These are phyloP conservation scores for Trypanosomatidae sp. DNA, from an alignment of 208 protist species.

Conservation along the genomic window DNA sequence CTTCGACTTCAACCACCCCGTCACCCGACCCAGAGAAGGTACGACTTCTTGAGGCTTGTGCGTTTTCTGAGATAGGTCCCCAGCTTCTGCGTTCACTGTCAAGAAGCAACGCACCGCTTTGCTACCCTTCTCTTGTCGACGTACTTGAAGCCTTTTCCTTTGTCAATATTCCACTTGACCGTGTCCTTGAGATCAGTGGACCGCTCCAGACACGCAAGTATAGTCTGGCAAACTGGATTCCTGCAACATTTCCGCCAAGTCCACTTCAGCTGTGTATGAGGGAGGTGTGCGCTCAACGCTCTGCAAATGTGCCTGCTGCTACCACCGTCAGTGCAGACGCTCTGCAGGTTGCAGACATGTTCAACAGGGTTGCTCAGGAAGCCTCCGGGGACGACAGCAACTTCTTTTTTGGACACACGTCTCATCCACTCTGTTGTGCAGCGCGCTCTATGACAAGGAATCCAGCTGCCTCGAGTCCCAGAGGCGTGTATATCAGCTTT, in stretches of 20 bases:
- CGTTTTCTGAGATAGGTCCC: constrained; percentile 39
- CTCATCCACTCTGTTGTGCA: constrained; percentile 29
- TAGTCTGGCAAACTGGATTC: constrained; percentile 47
- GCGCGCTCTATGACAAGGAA: constrained; percentile 3
- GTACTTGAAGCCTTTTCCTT: constrained; percentile 74
- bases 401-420: constrained; percentile 37
- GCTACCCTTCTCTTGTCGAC: constrained; percentile 75
- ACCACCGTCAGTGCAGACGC: constrained; percentile 6
- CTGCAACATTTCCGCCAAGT: not conserved
- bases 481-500: constrained; percentile 48
- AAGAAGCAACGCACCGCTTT: constrained; percentile 48
- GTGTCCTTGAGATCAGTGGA: constrained; percentile 74
- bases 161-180: constrained; percentile 68
- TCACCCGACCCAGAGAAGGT: constrained; percentile 24
- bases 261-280: constrained; percentile 40
- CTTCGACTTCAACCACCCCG: not conserved
- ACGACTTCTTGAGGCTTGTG: constrained; percentile 49
- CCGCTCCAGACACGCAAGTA: constrained; percentile 75
- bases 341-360: constrained; percentile 20
- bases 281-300: constrained; percentile 25
- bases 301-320: constrained; percentile 2
- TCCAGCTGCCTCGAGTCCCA: constrained; percentile 1
- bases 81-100: constrained; percentile 54
- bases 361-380: constrained; percentile 24
- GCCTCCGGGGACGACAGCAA: not conserved